These are phyloP conservation scores for Plantago major DNA, from an alignment of 257 asterid genomes.

Conservation along the genomic window DNA sequence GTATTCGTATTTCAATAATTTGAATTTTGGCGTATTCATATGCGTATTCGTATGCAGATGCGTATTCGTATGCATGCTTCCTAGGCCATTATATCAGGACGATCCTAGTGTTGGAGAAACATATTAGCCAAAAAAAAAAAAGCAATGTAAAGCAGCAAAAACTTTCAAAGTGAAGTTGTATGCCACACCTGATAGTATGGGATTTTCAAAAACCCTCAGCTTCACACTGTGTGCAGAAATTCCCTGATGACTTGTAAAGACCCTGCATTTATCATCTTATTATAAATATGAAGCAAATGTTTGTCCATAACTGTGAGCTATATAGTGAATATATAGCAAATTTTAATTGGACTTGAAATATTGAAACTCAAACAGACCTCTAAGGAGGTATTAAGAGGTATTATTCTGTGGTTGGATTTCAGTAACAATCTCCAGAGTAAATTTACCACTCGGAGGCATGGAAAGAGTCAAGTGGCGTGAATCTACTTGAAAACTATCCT, in stretches of 20 bases:
- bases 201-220: slow-evolving; percentile 93
- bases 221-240: slow-evolving; percentile 98
- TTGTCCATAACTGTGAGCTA: neutral
- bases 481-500: slow-evolving; percentile 49
- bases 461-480: slow-evolving; percentile 67
- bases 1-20: no score
- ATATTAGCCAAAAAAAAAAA: slow-evolving; percentile 22
- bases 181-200: slow-evolving; percentile 76
- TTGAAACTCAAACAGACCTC: slow-evolving; percentile 42
- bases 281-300: neutral
- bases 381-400: slow-evolving; percentile 85
- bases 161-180: slow-evolving; percentile 2
- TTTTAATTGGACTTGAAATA: neutral
- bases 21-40: no score
- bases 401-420: slow-evolving; percentile 87
- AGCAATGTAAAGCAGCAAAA: slow-evolving; percentile 1
- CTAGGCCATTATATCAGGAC: slow-evolving; percentile 98
- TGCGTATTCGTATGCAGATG: no score
- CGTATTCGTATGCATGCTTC: no score
- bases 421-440: slow-evolving; percentile 68
- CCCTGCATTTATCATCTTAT: slow-evolving; percentile 50
- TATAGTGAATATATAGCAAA: neutral
- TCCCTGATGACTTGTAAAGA: slow-evolving; percentile 85
- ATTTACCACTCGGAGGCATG: slow-evolving; percentile 76
- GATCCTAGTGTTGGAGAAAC: slow-evolving; percentile 54